Evolutionary conservation across 1,284 basidiomycete species (phyloP), one percentile per base, ranked within the genome.

Genomic region (Pseudozyma tsukubaensis): DNA sequence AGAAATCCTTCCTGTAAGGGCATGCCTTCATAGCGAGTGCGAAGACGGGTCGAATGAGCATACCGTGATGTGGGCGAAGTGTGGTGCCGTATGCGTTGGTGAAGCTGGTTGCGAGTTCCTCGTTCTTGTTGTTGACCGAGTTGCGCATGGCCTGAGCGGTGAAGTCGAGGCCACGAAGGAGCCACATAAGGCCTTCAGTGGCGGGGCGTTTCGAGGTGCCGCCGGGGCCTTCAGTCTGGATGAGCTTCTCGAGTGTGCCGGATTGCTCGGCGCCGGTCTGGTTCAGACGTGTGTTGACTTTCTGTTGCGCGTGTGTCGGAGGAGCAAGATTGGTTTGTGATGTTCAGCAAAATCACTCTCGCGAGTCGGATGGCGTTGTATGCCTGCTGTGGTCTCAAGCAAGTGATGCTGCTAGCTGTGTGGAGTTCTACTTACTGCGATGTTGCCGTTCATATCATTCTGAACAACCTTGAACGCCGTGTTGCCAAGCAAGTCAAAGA

Each of bases 1-100:
- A 97, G 86, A 99, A 96, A 77, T 91, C 91, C 16, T 88, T 89
- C 65, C 95, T 92, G 86, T 93, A 93, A 0, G 96, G 96, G 87
- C 94, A 97, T 0, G 95, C 94, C 83, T 92, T 97, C 93, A 99
- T 94, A 6, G 96, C 96, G 49, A 95, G 89, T 92, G 89, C 83
- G 86, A 98, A 98, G 42, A 96, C 83, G 16, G 91, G 91, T 82
- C 91, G 91, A 54, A 97, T 90, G 75, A 98, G 86, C 81, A 98
- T 93, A 77, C 90, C 92, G 86, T 99, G 96, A 86, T 91, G 90
- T 83, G 91, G 88, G 86, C 91, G 94, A 80, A 99, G 87, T 21
- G 91, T 94, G 14, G 77, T 87, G 47, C 91, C 91, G 86, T 99
- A 99, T 0, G 92, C 89, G 59, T 91, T 90, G 37, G 87, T 90